Evolutionary conservation across 2,329 filamentous ascomycete species (phyloP), one percentile per base, ranked within the genome.

Genomic region (Colletotrichum echinochloae): DNA sequence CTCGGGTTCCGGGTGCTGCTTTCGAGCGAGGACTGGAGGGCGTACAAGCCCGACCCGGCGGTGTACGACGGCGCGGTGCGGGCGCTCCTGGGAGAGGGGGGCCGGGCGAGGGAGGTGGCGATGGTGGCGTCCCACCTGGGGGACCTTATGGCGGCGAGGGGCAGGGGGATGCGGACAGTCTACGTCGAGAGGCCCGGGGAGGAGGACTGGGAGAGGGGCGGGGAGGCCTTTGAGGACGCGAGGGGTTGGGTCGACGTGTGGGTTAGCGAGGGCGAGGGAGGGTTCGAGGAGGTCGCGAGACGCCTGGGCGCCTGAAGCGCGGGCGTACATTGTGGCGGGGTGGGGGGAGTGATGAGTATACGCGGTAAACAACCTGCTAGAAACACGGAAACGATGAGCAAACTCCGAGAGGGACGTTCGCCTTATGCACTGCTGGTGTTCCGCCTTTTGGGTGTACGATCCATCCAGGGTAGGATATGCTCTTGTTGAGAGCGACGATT

Each of bases 71-170:
- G 93, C 5, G 92, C 91, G 0, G 91, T 85, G 2, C 79, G 83
- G 66, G 84, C 82, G 73, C 79, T 95, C 62, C 23, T 57, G 3
- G 64, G 67, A 0, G 63, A 61, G 2, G 88, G 86, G 0, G 72
- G 90, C 51, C 74, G 86, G 71, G 87, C 90, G 0, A 77, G 78
- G 2, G 85, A 94, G 76, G 91, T 93, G 67, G 91, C 89, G 26
- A 89, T 96, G 88, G 92, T 96, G 26, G 93, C 94, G 20, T 90
- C 93, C 46, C 93, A 95, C 80, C 81, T 95, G 68, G 79, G 76
- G 7, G 93, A 95, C 79, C 80, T 96, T 65, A 82, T 88, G 71
- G 91, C 87, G 0, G 93, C 93, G 5, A 89, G 89, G 74, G 77
- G 75, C 2, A 86, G 84, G 70, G 93, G 93, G 0, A 81, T 94